Evolutionary conservation across 192 early-diverging fungal species (phyloP), one percentile per base, ranked within the genome.

Genomic region (Radiomyces spectabilis): DNA sequence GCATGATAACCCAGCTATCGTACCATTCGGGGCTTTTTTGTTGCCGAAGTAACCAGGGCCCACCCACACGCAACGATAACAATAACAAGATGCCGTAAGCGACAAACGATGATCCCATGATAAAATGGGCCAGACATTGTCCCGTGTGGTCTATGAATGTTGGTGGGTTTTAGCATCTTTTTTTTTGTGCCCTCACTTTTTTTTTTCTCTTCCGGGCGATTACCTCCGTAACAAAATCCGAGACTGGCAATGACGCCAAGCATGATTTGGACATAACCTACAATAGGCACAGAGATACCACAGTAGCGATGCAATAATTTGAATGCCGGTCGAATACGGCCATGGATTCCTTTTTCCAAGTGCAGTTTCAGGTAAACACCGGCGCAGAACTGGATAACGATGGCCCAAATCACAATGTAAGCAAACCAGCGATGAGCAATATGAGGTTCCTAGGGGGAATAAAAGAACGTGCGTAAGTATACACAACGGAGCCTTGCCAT

Each of bases 61-160:
- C 65, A 15, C 79, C 83, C 22, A 85, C 61, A 12, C 74, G 76
- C 41, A 84, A 42, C 2, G 72, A 63, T 19, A 85, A 42, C 24
- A 85, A 55, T 40, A 82, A 55, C 35, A 79, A 70, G 7, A 85
- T 70, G 41, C 83, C 83, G 60, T 85, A 85, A 10, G 66, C 80
- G 29, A 82, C 61, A 66, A 85, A 85, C 38, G 83, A 83, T 30
- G 78, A 80, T 27, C 83, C 83, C 83, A 85, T 85, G 49, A 85
- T 85, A 52, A 83, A 75, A 55, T 85, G 83, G 2, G 83, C 83
- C 51, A 85, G 57, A 39, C 83, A 85, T 54, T 85, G 83, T 18
- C 81, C 83, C 4, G 72, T 68, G 43, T 71, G 68, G 2, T 80
- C 83, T 70, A 54, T 4, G 38, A 33, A 47, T 12, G 33, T 9